Conservation (phyloP, 345 rosid species). For the Alliaria petiolata region DNA sequence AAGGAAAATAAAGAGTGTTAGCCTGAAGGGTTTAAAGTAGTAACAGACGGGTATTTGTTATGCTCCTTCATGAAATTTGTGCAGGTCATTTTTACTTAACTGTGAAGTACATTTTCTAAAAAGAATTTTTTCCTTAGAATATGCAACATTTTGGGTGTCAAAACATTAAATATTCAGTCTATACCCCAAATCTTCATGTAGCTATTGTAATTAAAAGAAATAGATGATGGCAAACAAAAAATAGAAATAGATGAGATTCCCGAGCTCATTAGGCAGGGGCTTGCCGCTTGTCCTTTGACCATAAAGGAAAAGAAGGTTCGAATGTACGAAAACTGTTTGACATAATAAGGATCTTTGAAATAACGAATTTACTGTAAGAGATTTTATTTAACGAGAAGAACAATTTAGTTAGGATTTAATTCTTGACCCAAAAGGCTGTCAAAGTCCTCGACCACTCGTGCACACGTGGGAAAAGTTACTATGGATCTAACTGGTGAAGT, state of each 20-base stretch:
- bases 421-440: constrained; percentile 9
- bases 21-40: not conserved
- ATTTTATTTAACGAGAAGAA: constrained; percentile 20
- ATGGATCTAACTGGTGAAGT: not conserved
- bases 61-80: not conserved
- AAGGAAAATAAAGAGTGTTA: not conserved
- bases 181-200: not conserved
- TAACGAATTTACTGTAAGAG: not conserved
- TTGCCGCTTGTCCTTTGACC: not conserved
- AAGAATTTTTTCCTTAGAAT: constrained; percentile 15
- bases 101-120: not conserved
- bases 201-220: not conserved
- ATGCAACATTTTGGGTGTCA: constrained; percentile 16
- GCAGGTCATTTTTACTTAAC: not conserved
- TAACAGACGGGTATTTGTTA: not conserved
- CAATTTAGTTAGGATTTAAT: not conserved
- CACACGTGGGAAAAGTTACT: constrained; percentile 1
- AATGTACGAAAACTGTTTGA: constrained; percentile 5
- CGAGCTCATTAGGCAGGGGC: not conserved
- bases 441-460: constrained; percentile 14
- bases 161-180: not conserved
- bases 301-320: not conserved
- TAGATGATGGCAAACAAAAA: no score
- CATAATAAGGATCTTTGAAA: not conserved
- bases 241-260: not conserved